Conservation (phyloP, 441 rosid species). For the Omphalea diandra region DNA sequence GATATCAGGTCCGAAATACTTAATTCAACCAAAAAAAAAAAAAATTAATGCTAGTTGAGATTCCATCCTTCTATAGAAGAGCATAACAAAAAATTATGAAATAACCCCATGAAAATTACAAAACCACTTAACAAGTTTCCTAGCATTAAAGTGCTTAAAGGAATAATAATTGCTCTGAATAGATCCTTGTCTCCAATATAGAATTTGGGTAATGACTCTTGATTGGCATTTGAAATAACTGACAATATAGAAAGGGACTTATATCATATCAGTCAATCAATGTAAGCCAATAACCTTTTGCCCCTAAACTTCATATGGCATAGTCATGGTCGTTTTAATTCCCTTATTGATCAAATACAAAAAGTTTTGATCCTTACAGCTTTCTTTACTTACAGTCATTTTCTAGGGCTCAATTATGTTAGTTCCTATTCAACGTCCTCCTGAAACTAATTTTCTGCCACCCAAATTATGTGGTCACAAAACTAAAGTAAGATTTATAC, state of each 20-base stretch:
- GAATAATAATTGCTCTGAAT: not conserved
- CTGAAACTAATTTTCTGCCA: not conserved
- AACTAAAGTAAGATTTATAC: too few relatives aligned
- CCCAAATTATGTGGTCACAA: not conserved
- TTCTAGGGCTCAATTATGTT: not conserved
- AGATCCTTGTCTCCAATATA: not conserved
- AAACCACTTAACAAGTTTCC: not conserved
- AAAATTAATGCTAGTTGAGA: not conserved
- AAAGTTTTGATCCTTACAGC: not conserved
- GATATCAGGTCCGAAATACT: not conserved
- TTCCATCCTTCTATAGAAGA: not conserved
- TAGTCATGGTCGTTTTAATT: not conserved
- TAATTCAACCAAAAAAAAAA: not conserved
- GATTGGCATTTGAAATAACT: not conserved
- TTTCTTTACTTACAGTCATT: not conserved
- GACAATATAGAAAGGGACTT: not conserved
- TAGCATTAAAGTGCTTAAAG: not conserved
- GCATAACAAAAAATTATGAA: not conserved
- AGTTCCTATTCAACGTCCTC: too few relatives aligned
- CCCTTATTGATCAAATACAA: not conserved
- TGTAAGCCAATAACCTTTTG: not conserved
- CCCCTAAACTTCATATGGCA: not conserved
- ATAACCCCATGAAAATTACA: not conserved
- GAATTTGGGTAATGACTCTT: not conserved
- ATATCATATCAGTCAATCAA: not conserved